These are phyloP conservation scores for Linum lewisii DNA, from an alignment of 345 rosid genomes.

Conservation along the genomic window DNA sequence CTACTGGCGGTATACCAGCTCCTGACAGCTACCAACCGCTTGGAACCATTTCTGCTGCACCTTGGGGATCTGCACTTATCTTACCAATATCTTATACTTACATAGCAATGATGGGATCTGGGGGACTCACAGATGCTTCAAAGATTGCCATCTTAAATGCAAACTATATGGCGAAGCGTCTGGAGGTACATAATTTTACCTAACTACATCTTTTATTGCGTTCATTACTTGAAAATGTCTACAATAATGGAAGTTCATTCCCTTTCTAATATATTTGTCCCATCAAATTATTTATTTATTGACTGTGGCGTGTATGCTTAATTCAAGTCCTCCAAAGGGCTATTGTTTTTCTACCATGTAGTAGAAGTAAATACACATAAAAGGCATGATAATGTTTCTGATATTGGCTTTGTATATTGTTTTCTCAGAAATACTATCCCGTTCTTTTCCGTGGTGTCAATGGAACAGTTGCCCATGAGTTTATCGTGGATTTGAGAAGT, in stretches of 20 bases:
- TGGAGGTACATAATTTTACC: constrained; percentile 51
- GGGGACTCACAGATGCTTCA: constrained; percentile 93
- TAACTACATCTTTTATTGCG: constrained; percentile 11
- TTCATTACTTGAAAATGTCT: not conserved
- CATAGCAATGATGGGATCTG: constrained; percentile 98
- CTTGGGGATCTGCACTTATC: constrained; percentile 98
- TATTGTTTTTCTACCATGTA: not conserved
- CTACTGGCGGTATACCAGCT: constrained; percentile 85
- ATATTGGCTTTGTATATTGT: constrained; percentile 3
- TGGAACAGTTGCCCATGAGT: constrained; percentile 94
- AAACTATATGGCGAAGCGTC: constrained; percentile 98
- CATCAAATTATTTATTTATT: not conserved
- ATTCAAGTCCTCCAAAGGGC: not conserved
- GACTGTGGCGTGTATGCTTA: constrained; percentile 1
- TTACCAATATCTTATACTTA: constrained; percentile 89
- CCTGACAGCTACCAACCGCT: constrained; percentile 58
- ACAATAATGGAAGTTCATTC: not conserved
- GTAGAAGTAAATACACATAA: not conserved
- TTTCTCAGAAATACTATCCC: constrained; percentile 63
- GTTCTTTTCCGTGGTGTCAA: constrained; percentile 91
- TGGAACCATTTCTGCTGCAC: constrained; percentile 95
- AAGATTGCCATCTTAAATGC: constrained; percentile 92
- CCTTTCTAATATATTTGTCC: not conserved
- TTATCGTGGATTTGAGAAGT: constrained; percentile 83
- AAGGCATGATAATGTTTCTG: not conserved